Evolutionary conservation across 2,329 filamentous ascomycete genomes (phyloP).

Genomic region (Microsporum audouinii): DNA sequence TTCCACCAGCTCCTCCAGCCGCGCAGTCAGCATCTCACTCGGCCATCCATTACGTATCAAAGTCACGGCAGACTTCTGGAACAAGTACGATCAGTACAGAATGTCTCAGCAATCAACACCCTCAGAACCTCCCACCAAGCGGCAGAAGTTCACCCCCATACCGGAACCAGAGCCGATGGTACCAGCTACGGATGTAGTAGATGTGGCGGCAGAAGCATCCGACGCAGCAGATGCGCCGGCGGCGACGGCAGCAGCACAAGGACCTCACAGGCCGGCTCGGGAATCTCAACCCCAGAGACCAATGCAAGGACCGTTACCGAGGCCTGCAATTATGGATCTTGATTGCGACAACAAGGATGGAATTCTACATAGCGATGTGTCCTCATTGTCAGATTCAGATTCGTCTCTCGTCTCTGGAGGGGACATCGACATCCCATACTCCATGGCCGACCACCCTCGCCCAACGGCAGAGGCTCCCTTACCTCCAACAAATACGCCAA

Average conservation of each 20-base stretch:
- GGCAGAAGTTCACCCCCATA: conserved; percentile 1
- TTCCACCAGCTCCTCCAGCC: background rate
- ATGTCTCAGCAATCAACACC: background rate
- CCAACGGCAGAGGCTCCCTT: background rate
- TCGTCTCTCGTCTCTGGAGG: background rate
- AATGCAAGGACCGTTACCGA: background rate
- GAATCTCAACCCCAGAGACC: background rate
- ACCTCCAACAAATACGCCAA: background rate
- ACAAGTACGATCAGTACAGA: background rate
- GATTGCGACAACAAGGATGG: background rate
- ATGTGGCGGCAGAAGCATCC: background rate
- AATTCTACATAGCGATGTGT: background rate
- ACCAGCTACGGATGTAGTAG: background rate
- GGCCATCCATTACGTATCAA: background rate
- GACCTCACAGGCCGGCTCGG: background rate
- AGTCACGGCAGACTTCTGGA: background rate
- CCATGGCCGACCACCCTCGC: background rate
- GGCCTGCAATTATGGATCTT: background rate
- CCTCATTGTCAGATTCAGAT: background rate
- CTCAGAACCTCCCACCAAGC: background rate
- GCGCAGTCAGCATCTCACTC: background rate
- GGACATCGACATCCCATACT: background rate
- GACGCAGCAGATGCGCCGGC: background rate
- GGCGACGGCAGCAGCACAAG: background rate
- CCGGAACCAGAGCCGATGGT: background rate